Evolutionary conservation across 2,329 filamentous ascomycete genomes (phyloP).

Genomic region (Scytalidium sp.): DNA sequence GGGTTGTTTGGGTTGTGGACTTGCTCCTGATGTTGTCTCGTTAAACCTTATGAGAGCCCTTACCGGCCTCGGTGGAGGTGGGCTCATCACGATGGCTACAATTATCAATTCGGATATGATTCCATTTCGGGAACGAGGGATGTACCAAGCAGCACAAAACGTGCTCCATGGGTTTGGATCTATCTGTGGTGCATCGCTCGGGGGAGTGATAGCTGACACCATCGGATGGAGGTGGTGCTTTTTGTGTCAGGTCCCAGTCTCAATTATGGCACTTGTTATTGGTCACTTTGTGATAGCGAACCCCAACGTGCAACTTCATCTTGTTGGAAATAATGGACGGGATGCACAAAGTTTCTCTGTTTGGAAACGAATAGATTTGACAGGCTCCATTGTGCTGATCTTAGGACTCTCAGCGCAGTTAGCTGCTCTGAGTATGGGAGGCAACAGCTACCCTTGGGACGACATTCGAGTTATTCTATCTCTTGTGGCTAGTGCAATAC

Average conservation of each 20-base stretch:
- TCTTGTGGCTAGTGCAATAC: constrained; percentile 38
- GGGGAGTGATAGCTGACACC: constrained; percentile 60
- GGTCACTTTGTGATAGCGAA: constrained; percentile 52
- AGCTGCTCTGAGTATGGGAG: constrained; percentile 51
- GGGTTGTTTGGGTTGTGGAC: constrained; percentile 63
- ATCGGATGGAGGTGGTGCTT: constrained; percentile 70
- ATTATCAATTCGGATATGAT: constrained; percentile 66
- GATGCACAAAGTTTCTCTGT: constrained; percentile 33
- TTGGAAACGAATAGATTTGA: constrained; percentile 56
- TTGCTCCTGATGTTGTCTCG: constrained; percentile 54
- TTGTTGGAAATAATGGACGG: constrained; percentile 14
- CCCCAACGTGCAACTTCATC: constrained; percentile 20
- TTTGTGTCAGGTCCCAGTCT: constrained; percentile 58
- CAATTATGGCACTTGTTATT: constrained; percentile 48
- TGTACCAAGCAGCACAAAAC: constrained; percentile 61
- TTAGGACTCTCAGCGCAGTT: constrained; percentile 56
- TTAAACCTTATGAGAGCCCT: constrained; percentile 65
- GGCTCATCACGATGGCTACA: constrained; percentile 64
- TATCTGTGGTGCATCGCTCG: constrained; percentile 60
- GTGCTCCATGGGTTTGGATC: constrained; percentile 59
- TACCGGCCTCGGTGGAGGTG: constrained; percentile 67
- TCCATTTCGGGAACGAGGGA: constrained; percentile 50
- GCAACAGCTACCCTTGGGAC: constrained; percentile 52
- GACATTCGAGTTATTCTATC: constrained; percentile 44
- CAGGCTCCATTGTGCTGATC: constrained; percentile 54